phyloP scores from a whole-genome alignment of 768 basidiomycete genomes.

The Kondoa malvinella region DNA sequence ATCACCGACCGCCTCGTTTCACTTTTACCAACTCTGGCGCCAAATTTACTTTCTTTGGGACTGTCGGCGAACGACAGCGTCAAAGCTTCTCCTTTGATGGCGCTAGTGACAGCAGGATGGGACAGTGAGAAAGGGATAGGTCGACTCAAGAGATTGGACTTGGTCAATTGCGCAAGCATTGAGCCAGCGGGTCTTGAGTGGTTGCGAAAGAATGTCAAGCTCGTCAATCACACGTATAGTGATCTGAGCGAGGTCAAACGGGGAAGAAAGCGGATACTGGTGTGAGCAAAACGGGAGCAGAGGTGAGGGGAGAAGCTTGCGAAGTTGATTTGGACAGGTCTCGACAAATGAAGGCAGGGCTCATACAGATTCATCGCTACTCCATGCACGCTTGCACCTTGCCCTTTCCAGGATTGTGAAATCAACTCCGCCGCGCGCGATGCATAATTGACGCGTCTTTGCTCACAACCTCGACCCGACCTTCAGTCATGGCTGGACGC shows the following conservation, averaged over 20 bases:
- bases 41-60: not conserved
- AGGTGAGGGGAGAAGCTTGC: too few relatives aligned
- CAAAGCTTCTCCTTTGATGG: not conserved
- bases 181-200: not conserved
- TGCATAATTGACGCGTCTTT: constrained; percentile 1
- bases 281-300: too few relatives aligned
- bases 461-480: too few relatives aligned
- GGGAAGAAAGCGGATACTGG: not conserved
- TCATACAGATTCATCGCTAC: too few relatives aligned
- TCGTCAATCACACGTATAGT: not conserved
- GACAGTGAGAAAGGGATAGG: not conserved
- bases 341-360: too few relatives aligned
- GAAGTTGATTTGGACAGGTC: too few relatives aligned
- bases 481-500: not conserved
- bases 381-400: too few relatives aligned
- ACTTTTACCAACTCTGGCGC: not conserved
- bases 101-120: not conserved
- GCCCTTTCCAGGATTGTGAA: too few relatives aligned
- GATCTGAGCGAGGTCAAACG: not conserved
- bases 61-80: not conserved
- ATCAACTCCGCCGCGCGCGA: too few relatives aligned
- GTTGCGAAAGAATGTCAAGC: not conserved
- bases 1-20: not conserved
- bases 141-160: not conserved
- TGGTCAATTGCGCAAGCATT: not conserved